A percentile compares a stretch with the other conserved stretches of the same genome.
These are phyloP conservation scores for Phytophthora multivora DNA, from an alignment of 352 stramenopile species.

Conservation along the genomic window DNA sequence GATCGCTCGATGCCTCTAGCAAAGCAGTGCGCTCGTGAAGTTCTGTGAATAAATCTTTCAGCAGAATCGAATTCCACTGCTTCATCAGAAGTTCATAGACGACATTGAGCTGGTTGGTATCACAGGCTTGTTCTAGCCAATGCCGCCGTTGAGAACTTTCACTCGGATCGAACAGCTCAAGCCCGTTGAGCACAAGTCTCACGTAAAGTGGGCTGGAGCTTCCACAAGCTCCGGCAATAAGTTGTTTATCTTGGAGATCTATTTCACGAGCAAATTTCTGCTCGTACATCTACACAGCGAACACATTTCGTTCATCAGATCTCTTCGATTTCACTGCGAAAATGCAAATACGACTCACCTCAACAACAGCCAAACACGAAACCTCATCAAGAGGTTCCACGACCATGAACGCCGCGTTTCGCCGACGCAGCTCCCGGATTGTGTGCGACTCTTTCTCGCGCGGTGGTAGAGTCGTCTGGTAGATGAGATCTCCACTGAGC, in stretches of 20 bases:
- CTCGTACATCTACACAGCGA: conserved; percentile 42
- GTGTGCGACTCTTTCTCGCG: conserved; percentile 65
- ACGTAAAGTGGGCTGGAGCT: conserved; percentile 78
- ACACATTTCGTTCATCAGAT: neutral
- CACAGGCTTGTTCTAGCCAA: conserved; percentile 54
- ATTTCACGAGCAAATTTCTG: conserved; percentile 27
- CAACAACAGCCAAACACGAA: conserved; percentile 65
- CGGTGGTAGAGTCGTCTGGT: conserved; percentile 52
- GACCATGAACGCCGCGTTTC: conserved; percentile 65
- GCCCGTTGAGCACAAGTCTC: conserved; percentile 61
- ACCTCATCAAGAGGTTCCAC: conserved; percentile 70
- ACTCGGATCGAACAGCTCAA: conserved; percentile 54
- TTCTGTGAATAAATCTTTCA: conserved; percentile 57
- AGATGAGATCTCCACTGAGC: conserved; percentile 65
- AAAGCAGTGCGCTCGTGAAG: conserved; percentile 36
- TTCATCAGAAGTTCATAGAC: conserved; percentile 75
- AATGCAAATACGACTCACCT: conserved; percentile 28
- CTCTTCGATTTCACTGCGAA: neutral
- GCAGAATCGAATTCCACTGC: conserved; percentile 75
- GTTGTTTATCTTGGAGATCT: conserved; percentile 44
- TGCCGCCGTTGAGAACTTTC: conserved; percentile 27
- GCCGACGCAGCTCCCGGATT: conserved; percentile 71
- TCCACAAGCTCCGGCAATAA: conserved; percentile 47
- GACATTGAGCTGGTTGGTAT: conserved; percentile 46
- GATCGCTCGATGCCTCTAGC: conserved; percentile 7